Base-by-base conservation (phyloP, 2,329 filamentous ascomycete species). In the Ophiostoma himal-ulmi region DNA sequence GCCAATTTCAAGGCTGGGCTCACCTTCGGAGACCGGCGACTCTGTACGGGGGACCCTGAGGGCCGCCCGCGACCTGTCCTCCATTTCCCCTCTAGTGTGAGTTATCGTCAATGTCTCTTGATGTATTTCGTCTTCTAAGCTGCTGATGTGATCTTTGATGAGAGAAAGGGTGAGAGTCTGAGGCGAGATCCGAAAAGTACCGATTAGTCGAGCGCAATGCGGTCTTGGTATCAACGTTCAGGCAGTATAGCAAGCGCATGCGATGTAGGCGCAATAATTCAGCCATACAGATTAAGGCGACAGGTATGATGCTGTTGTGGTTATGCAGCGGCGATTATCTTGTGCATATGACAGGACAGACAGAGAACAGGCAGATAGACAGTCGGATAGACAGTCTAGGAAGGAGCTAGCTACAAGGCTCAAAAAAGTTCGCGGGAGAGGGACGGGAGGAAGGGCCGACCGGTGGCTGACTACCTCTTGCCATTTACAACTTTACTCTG, bases 21-120 rank as follows among this genome's bases (percentile, higher is more conserved):
- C 60, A 71, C 70, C 70, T 26, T 69, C 30, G 1, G 39, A 37
- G 34, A 60, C 60, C 14, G 22, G 17, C 20, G 70, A 41, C 36
- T 71, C 70, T 36, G 69, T 62, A 20, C 70, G 70, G 20, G 67
- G 70, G 1, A 44, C 34, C 62, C 67, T 37, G 13, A 71, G 37
- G 62, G 69, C 52, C 34, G 68, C 68, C 60, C 68, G 72, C 52
- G 68, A 67, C 52, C 37, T 65, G 48, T 71, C 67, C 44, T 72
- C 68, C n/a, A 69, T 34, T 70, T 72, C 39, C 22, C 62, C 36
- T 13, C n/a, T 30, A 20, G 17, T 30, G 7, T 48, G 41, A 44
- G 41, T 14, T 20, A 7, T 20, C n/a, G 17, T 7, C 44, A 17
- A 17, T 48, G 44, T 7, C 30, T 48, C 14, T n/a, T 1, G 3